These are phyloP conservation scores for Erigeron canadensis DNA, from an alignment of 129 eudicot genomes.

Conservation along the genomic window DNA sequence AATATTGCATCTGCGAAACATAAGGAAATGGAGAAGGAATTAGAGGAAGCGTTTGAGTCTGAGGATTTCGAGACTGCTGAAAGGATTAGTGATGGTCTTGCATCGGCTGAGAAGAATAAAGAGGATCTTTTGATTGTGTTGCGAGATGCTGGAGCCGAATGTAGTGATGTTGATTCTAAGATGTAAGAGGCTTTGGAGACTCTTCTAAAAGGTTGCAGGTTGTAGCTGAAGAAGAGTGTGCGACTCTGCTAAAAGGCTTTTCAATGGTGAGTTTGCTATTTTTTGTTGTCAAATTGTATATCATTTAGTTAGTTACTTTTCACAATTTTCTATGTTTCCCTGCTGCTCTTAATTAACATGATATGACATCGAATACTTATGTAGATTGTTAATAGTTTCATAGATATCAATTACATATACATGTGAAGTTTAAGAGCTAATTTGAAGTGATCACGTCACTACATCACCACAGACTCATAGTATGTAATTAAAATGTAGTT, in stretches of 20 bases:
- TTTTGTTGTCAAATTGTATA: conserved; percentile 10
- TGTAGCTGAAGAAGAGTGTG: conserved; percentile 71
- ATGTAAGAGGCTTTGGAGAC: conserved; percentile 63
- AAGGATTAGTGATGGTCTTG: conserved; percentile 60
- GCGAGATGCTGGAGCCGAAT: conserved; percentile 60
- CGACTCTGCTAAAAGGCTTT: conserved; percentile 46
- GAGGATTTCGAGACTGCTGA: conserved; percentile 88
- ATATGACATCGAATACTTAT: too few relatives aligned
- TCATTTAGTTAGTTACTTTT: not conserved
- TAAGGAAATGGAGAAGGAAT: conserved; percentile 66
- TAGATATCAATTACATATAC: too few relatives aligned
- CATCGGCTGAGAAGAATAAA: conserved; percentile 63
- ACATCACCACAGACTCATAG: not conserved
- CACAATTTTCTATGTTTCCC: not conserved
- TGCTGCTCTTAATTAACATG: not conserved
- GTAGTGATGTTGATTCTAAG: conserved; percentile 61
- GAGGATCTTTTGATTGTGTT: conserved; percentile 45
- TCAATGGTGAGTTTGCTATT: conserved; percentile 43
- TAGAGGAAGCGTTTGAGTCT: conserved; percentile 79
- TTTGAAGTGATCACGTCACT: too few relatives aligned
- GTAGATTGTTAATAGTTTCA: not conserved
- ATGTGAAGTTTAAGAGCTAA: too few relatives aligned
- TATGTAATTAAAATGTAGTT: conserved; percentile 13
- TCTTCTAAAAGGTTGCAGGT: too few relatives aligned
- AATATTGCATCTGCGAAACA: conserved; percentile 43